Evolutionary conservation across 2,329 filamentous ascomycete species (phyloP).

Genomic region (Monilinia laxa): DNA sequence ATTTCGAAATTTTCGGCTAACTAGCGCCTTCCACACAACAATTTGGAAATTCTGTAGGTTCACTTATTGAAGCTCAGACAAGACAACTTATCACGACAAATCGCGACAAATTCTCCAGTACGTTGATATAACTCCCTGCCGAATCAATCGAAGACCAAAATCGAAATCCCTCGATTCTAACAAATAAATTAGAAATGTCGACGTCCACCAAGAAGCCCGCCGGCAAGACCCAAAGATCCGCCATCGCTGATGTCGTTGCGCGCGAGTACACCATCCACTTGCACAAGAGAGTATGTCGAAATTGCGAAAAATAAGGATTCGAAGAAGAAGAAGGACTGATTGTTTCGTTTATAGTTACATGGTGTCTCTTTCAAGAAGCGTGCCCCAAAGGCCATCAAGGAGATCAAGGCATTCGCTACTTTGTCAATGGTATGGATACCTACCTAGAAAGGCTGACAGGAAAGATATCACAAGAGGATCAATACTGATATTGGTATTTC

Average conservation of each 20-base stretch:
- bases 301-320: constrained; percentile 19
- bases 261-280: constrained; percentile 99
- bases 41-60: constrained; percentile 28
- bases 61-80: constrained; percentile 24
- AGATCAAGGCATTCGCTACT: constrained; percentile 93
- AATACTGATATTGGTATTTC: constrained; percentile 27
- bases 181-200: constrained; percentile 55
- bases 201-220: constrained; percentile 64
- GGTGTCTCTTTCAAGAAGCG: constrained; percentile 99
- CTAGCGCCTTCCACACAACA: constrained; percentile 24
- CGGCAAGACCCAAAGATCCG: constrained; percentile 77
- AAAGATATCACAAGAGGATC: background rate
- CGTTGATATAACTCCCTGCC: constrained; percentile 20
- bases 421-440: constrained; percentile 83
- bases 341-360: constrained; percentile 67
- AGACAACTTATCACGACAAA: constrained; percentile 32
- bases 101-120: constrained; percentile 36
- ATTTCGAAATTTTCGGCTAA: constrained; percentile 20
- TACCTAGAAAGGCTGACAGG: background rate
- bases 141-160: constrained; percentile 19
- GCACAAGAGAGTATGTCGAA: constrained; percentile 90
- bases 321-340: constrained; percentile 48
- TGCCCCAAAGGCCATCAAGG: constrained; percentile 97
- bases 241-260: constrained; percentile 98
- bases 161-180: constrained; percentile 20